Base-by-base conservation (phyloP, 495 filamentous ascomycete species). In the Hypoxylon perforatum region DNA sequence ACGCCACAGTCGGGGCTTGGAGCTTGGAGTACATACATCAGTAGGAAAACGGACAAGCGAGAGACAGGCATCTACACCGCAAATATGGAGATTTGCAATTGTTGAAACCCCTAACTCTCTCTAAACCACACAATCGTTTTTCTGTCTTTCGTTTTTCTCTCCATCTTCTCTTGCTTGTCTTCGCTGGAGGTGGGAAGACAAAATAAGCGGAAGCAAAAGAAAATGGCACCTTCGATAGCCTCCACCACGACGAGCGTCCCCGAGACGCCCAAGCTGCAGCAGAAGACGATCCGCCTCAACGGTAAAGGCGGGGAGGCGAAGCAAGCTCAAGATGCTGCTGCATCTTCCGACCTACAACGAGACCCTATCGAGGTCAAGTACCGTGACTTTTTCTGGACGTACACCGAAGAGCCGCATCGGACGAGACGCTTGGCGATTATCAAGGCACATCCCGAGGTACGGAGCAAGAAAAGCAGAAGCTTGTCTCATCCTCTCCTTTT, bases 321-420 rank as follows among this genome's bases (percentile, higher is more conserved):
- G 14, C n/a, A 39, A 2, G 49, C 33, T 39, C 61, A 54, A 45
- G 59, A 67, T 58, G 60, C 35, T 58, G 60, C 35, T 3, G 25
- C 25, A 52, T 46, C 50, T 38, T 22, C 59, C 19, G 64, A 63
- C 22, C 35, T 57, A 9, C 57, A 69, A 15, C 64, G 66, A 55
- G 75, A 78, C 23, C 73, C 77, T 12, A 58, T 78, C 64, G 80
- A 82, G 62, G 67, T 73, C 18, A 77, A 74, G 47, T 77, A 80
- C 69, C 75, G 76, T 46, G 81, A 87, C 75, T 87, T 87, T 74
- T 85, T 93, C 77, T 97, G 96, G 96, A 97, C 96, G 23, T 97
- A 98, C 70, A 97, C 95, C 8, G 96, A 99, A 79, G 96, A 99
- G 79, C 96, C 96, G 42, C 96, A 99, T 78, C 86, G 92, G 61